Evolutionary conservation across 805 yeast species (phyloP), one percentile per base, ranked within the genome.

Genomic region (Nakazawaea sp.): DNA sequence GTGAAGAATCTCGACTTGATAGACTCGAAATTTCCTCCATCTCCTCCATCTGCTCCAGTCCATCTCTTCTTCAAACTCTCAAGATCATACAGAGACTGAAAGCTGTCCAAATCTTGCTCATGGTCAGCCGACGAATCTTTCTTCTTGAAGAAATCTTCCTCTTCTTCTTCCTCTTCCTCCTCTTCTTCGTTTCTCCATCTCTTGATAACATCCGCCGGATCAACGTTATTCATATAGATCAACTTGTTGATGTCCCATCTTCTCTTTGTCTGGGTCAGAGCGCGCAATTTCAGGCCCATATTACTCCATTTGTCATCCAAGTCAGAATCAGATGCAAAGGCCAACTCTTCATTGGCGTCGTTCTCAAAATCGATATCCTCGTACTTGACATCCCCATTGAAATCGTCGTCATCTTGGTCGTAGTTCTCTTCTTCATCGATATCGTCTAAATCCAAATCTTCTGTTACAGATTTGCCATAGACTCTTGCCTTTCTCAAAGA

Each of bases 231-330:
- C 74, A 83, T 69, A 56, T 92, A 90, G 4, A 92, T 63, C 39
- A 90, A 62, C 51, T 83, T 85, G 48, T 81, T 78, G 43, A 90
- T 75, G 56, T 90, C 85, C 89, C 94, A 85, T 41, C 64, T 66
- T 59, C 67, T 73, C 49, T 61, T 67, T 52, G 59, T 64, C 41
- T 61, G 52, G 20, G 12, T 16, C 4, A 71, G 46, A n/a, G 81
- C 72, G 43, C 72, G 65, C 41, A 84, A 63, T 47, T 70, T 78
- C 4, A 75, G 54, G 1, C 95, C 96, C 27, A 82, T 64, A 9
- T 50, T 43, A 35, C 59, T 51, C 62, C 68, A 69, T 4, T 58
- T 61, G 7, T 58, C 67, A 23, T 53, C 64, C 26, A 73, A 55
- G 32, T 69, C 75, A 2, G 77, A 70, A 41, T 75, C 82, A n/a